Base-by-base conservation (phyloP, 1,284 basidiomycete genomes). In the Tilletia horrida region DNA sequence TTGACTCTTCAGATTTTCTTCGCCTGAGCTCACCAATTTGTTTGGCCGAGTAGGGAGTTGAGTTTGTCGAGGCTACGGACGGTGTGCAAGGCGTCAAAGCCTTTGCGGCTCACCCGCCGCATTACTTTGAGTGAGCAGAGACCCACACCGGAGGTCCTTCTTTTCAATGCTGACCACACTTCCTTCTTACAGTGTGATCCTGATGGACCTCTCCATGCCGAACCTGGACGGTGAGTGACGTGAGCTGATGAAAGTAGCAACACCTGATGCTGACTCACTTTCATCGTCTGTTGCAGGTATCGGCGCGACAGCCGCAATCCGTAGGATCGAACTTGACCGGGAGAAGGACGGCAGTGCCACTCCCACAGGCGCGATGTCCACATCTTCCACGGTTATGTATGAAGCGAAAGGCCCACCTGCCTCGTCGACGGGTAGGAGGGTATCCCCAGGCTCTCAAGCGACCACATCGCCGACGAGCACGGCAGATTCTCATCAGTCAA, bases 141-240 rank as follows among this genome's bases (percentile, higher is more conserved):
- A 79, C 69, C 83, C 79, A 81, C 61, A 23, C n/a, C n/a, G n/a
- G n/a, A n/a, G n/a, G n/a, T n/a, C n/a, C n/a, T n/a, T n/a, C n/a
- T n/a, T n/a, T n/a, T n/a, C n/a, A 40, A 40, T 40, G 35, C 11
- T 40, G 35, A 40, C 35, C 50, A 35, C 16, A 31, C 31, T 16
- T 3, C 2, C 35, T 48, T 27, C n/a, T 57, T 7, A 23, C 8
- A 35, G 31, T 57, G 75, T 75, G 66, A 65, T 73, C 13, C 66
- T 76, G 29, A 75, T 96, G 76, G 93, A 97, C 82, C 84, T 97
- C 63, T 92, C 91, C 0, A 97, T 97, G 93, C 93, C 92, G 0
- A 83, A 92, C 25, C 87, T 96, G 70, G 92, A 96, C 80, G 93
- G 76, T 64, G 63, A 64, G 63, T 64, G 3, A 6, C 6, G 29